Evolutionary conservation across 345 rosid species (phyloP).

Genomic region (Pugionium dolabratum): DNA sequence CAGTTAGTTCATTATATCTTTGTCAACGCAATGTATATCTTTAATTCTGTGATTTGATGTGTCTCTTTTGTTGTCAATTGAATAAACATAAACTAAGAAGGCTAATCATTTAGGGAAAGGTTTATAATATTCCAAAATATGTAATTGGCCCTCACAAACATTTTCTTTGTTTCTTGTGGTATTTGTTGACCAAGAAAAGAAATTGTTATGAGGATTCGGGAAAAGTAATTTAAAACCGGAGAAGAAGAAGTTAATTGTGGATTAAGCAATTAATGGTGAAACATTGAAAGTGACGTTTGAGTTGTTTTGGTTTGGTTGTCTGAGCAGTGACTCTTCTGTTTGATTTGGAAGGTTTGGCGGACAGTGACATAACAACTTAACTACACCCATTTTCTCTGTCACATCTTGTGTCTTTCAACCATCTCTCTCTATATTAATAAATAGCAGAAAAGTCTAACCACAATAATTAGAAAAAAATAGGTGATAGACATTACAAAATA

Average conservation of each 20-base stretch:
- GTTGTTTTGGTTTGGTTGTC: constrained; percentile 41
- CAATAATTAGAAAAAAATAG: no score
- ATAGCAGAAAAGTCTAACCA: no score
- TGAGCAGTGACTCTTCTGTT: constrained; percentile 37
- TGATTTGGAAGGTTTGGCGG: constrained; percentile 41
- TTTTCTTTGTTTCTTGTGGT: constrained; percentile 20
- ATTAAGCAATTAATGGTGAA: constrained; percentile 31
- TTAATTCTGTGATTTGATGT: constrained; percentile 32
- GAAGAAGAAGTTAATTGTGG: constrained; percentile 18
- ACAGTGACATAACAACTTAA: constrained; percentile 43
- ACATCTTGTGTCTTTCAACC: constrained; percentile 38
- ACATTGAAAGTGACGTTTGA: constrained; percentile 34
- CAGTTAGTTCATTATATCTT: neutral
- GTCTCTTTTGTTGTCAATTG: constrained; percentile 21
- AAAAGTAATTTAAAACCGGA: neutral
- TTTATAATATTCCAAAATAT: constrained; percentile 2
- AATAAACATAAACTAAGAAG: constrained; percentile 3
- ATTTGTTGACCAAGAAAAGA: neutral
- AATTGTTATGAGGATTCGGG: neutral
- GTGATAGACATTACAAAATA: no score
- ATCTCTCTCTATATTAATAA: constrained; percentile 6
- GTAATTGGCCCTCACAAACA: constrained; percentile 14
- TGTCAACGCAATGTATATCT: neutral
- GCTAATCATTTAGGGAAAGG: constrained; percentile 9
- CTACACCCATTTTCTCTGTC: constrained; percentile 36